These are phyloP conservation scores for Coelastrella sp. DNA, from an alignment of 139 green algal genomes.

Conservation along the genomic window DNA sequence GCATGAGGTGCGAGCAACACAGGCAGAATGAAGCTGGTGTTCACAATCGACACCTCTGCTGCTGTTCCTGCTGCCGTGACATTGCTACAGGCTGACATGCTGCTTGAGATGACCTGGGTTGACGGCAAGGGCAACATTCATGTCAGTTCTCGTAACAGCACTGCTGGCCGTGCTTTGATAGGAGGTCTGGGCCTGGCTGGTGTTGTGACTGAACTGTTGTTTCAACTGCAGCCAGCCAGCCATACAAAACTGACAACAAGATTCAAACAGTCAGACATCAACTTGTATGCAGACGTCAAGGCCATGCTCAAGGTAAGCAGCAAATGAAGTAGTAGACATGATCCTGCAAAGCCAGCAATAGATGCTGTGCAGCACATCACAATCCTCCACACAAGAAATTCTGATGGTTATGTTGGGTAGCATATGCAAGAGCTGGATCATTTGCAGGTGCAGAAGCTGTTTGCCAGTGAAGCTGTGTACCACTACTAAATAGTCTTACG, in stretches of 20 bases:
- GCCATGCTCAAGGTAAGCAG: conserved; percentile 25
- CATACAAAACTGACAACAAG: neutral
- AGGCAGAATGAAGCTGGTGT: too few relatives aligned
- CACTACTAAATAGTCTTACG: too few relatives aligned
- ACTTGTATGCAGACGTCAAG: conserved; percentile 13
- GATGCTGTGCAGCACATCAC: too few relatives aligned
- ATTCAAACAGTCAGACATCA: neutral
- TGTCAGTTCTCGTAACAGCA: neutral
- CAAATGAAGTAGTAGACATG: too few relatives aligned
- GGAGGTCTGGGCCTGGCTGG: conserved; percentile 28
- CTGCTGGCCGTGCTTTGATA: conserved; percentile 29
- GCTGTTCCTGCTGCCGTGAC: neutral
- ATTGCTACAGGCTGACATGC: conserved; percentile 30
- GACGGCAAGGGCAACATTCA: conserved; percentile 21
- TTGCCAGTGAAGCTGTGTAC: too few relatives aligned
- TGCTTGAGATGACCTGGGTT: conserved; percentile 48
- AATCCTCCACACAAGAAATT: too few relatives aligned
- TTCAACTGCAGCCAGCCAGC: conserved; percentile 38
- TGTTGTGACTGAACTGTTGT: conserved; percentile 43
- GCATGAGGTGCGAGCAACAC: too few relatives aligned
- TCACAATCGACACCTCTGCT: neutral
- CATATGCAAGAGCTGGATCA: too few relatives aligned
- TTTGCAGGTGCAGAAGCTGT: too few relatives aligned
- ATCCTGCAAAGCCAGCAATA: too few relatives aligned
- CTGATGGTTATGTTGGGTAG: too few relatives aligned